These are phyloP conservation scores for Backusella tarrabulga DNA, from an alignment of 192 early-diverging fungal species.

Conservation along the genomic window DNA sequence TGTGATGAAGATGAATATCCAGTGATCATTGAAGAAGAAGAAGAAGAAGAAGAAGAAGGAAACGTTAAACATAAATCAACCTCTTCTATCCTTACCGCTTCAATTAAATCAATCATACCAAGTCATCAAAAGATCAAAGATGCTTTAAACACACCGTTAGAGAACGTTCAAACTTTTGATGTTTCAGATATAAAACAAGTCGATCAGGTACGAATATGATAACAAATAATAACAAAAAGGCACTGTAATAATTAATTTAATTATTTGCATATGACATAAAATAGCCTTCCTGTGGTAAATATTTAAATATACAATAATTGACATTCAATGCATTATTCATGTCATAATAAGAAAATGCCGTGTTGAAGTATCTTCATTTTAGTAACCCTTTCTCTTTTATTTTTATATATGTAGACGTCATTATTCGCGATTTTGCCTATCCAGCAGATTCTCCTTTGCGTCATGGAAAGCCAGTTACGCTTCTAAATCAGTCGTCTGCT, in stretches of 20 bases:
- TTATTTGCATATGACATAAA: neutral
- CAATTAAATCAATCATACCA: neutral
- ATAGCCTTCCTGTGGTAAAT: neutral
- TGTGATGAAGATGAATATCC: neutral
- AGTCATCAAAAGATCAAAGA: neutral
- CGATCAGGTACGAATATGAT: neutral
- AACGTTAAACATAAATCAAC: neutral
- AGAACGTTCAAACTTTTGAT: neutral
- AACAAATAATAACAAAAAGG: neutral
- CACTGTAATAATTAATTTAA: neutral
- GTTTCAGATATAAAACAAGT: neutral
- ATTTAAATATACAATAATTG: neutral
- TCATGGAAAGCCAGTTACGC: slow-evolving; percentile 26
- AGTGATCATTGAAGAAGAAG: neutral
- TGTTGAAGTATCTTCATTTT: neutral
- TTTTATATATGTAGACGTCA: slow-evolving; percentile 14
- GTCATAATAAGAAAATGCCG: neutral
- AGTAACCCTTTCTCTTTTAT: neutral
- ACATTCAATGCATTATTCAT: no score
- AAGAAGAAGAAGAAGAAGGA: neutral
- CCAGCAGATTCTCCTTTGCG: slow-evolving; percentile 38
- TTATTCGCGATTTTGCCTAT: slow-evolving; percentile 49
- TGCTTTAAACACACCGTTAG: neutral
- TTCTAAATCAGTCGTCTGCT: slow-evolving; percentile 27
- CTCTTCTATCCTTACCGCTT: neutral